Evolutionary conservation across 805 yeast genomes (phyloP), one percentile per base, ranked within the genome.

Genomic region (Sugiyamaella smithiae): DNA sequence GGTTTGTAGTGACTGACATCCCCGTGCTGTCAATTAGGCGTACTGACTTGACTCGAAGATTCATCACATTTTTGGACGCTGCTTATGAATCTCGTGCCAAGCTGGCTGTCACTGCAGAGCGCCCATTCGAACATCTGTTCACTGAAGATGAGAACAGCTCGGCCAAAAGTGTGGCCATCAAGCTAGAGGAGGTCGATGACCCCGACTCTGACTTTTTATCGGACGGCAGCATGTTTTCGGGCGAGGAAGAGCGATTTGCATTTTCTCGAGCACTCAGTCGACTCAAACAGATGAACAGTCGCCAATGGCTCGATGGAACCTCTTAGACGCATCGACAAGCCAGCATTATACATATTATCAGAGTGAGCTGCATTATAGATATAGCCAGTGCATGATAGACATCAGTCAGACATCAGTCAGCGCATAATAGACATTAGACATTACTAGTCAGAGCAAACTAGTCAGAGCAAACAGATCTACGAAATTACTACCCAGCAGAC

Each of bases 241-340:
- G 93, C 35, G 98, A 89, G 67, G 99, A 91, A 67, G 99, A 91
- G 69, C 79, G 84, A 65, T 93, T 91, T 71, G 99, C 99, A 17
- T 91, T 91, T 73, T 96, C 97, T 0, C 78, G 99, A 63, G 97
- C 98, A 0, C 72, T 91, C 50, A 84, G 93, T 58, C 80, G 99
- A 64, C 73, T 93, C 56, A 78, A 90, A 37, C 98, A 91, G 58
- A 91, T 91, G 97, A 84, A 95, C 56, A 85, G 96, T 4, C 83
- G 82, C 22, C 95, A 85, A 45, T 91, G 99, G 99, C 60, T 53
- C 12, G 55, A 51, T 14, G 19, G 6, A n/a, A n/a, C n/a, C n/a
- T n/a, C n/a, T n/a, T n/a, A n/a, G n/a, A n/a, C n/a, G n/a, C n/a
- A n/a, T n/a, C n/a, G n/a, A n/a, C n/a, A n/a, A n/a, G n/a, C n/a